Conservation (phyloP, 768 basidiomycete genomes). For the Hericium coralloides region DNA sequence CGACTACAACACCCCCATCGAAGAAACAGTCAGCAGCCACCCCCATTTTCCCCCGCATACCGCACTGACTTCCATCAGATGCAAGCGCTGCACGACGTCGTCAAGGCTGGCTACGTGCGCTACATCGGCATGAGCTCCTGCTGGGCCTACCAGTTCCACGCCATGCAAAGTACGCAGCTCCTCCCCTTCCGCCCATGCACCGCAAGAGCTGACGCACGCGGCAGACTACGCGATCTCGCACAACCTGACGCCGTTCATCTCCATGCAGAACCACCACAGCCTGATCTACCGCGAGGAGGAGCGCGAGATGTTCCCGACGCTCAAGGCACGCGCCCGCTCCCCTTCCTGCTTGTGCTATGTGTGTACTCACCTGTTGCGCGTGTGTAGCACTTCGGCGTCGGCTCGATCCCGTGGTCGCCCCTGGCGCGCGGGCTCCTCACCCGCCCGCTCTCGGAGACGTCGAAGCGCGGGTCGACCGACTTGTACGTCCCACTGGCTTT, state of each 20-base stretch:
- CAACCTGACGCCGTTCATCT: constrained; percentile 32
- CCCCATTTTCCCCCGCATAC: neutral
- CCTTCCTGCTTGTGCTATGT: no score
- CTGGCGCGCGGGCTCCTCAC: constrained; percentile 21
- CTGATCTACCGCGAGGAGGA: constrained; percentile 37
- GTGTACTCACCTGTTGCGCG: neutral
- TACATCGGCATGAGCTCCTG: constrained; percentile 28
- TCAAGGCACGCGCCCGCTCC: constrained; percentile 14
- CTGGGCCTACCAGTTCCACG: constrained; percentile 23
- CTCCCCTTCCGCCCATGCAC: neutral
- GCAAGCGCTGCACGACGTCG: constrained; percentile 36
- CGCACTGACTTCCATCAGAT: constrained; percentile 17
- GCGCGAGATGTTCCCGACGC: constrained; percentile 26
- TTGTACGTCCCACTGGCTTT: constrained; percentile 9
- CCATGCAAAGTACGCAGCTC: constrained; percentile 17
- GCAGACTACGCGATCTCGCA: constrained; percentile 21
- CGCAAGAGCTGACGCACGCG: neutral
- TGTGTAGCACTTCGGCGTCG: constrained; percentile 24
- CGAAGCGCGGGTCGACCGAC: constrained; percentile 16
- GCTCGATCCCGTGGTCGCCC: constrained; percentile 33
- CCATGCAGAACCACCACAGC: constrained; percentile 38
- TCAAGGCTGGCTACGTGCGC: constrained; percentile 30
- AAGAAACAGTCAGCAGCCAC: constrained; percentile 22
- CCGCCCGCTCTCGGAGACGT: constrained; percentile 16
- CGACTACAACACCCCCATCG: constrained; percentile 33